A percentile compares a stretch with the other conserved stretches of the same genome.
Conservation (phyloP, 73 alveolate species). For the Stentor roeselii region DNA sequence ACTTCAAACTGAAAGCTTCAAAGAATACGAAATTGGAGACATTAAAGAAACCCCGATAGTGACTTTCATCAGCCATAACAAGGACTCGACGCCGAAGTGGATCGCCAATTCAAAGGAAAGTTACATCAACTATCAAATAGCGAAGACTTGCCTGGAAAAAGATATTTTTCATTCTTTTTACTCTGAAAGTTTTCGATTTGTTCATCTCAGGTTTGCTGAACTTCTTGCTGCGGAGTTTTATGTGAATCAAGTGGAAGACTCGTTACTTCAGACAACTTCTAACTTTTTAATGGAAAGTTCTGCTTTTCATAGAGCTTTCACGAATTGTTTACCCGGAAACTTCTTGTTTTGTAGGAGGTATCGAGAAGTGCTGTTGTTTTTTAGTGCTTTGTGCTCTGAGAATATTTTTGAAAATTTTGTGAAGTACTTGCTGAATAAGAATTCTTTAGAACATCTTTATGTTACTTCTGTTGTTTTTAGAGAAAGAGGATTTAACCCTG, state of each 20-base stretch:
- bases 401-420: slow-evolving; percentile 8
- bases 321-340: background rate
- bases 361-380: background rate
- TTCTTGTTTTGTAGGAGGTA: background rate
- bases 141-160: background rate
- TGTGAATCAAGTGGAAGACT: slow-evolving; percentile 6
- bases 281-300: slow-evolving; percentile 25
- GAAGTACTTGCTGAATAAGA: background rate
- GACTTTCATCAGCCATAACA: background rate
- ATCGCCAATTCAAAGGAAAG: background rate
- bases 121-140: background rate
- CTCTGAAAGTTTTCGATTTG: background rate
- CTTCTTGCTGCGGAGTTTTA: slow-evolving; percentile 2
- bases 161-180: background rate
- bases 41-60: background rate
- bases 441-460: background rate
- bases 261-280: background rate
- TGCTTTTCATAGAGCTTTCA: slow-evolving; percentile 19
- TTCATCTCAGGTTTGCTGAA: slow-evolving; percentile 1
- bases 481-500: background rate
- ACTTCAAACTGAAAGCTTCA: background rate
- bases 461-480: background rate
- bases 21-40: background rate
- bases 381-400: slow-evolving; percentile 2
- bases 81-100: background rate